A percentile compares a stretch with the other conserved stretches of the same genome.
Evolutionary conservation across 176 grass and related monocot genomes (phyloP).

Genomic region (Triticum urartu): DNA sequence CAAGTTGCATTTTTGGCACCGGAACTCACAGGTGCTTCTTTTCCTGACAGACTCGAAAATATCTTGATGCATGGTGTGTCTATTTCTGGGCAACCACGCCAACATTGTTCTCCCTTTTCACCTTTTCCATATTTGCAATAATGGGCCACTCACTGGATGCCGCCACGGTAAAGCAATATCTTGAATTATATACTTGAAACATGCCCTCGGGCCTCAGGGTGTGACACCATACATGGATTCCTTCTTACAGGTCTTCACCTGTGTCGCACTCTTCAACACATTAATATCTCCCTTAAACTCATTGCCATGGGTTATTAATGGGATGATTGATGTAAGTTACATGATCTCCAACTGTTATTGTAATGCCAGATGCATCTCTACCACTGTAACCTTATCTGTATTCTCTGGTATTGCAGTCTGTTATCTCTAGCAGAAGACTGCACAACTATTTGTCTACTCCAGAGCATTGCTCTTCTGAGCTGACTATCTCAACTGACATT

Average conservation of each 20-base stretch:
- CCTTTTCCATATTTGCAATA: conserved; percentile 81
- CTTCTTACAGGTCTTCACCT: conserved; percentile 90
- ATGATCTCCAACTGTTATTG: conserved; percentile 13
- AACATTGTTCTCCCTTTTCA: conserved; percentile 91
- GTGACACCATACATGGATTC: conserved; percentile 19
- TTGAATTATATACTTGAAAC: conserved; percentile 23
- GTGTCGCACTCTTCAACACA: conserved; percentile 95
- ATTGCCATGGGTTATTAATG: conserved; percentile 98
- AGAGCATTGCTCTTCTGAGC: conserved; percentile 43
- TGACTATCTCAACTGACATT: conserved; percentile 20
- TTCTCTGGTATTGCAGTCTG: conserved; percentile 54
- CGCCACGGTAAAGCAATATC: conserved; percentile 75
- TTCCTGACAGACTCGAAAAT: conserved; percentile 79
- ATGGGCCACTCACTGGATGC: conserved; percentile 87
- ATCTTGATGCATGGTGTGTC: conserved; percentile 98
- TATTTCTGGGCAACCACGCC: conserved; percentile 99
- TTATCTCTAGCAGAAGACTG: conserved; percentile 81
- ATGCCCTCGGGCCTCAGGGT: background rate
- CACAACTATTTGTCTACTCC: conserved; percentile 78
- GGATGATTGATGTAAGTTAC: conserved; percentile 92
- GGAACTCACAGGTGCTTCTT: conserved; percentile 22
- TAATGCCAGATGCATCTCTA: background rate
- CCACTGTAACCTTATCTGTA: background rate
- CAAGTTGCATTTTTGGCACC: background rate
- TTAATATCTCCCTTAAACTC: conserved; percentile 95